Evolutionary conservation across 2,329 filamentous ascomycete genomes (phyloP), one percentile per base, ranked within the genome.

Genomic region (Myriosclerotinia duriaeana): DNA sequence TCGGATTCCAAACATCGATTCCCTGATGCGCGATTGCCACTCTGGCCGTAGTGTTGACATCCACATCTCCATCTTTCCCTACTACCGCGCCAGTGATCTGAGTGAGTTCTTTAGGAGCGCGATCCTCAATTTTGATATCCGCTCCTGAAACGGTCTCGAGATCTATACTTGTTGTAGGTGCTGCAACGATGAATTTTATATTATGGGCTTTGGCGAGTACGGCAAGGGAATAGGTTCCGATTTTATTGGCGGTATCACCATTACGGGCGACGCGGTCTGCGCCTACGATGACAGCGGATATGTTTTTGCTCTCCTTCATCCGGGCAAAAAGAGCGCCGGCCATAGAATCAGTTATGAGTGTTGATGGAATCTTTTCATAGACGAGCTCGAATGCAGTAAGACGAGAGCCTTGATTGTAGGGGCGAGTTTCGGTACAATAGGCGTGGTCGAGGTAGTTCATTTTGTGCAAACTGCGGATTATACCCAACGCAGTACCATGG

Each of bases 201-300:
- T 91, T 91, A 74, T 99, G 95, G 74, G 93, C 83, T 71, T 85
- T 88, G 30, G 95, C 95, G 40, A 97, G 84, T n/a, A 98, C 93
- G 4, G 95, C 93, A 5, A 99, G 84, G 65, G 89, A 85, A 77
- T 99, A 98, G 0, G 95, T 99, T 62, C 95, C 95, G 69, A 99
- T 96, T 82, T 99, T 99, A 81, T 99, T 99, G 66, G 95, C 95
- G 0, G 95, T 98, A 79, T 99, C 95, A 40, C 95, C 95, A 74
- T 99, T 99, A 61, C 93, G 91, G 42, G 94, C 95, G 17, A 99
- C 95, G 66, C 95, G 87, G 77, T 99, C 95, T 3, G 95, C 95
- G 38, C 95, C 95, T 0, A 99, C 95, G 40, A 99, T 89, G 62
- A 99, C 91, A 7, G 93, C 94, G 7, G 87, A 85, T 68, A 99